A percentile compares a stretch with the other conserved stretches of the same genome.
phyloP scores from a whole-genome alignment of 2,329 filamentous ascomycete genomes.

The Dothistroma septosporum region DNA sequence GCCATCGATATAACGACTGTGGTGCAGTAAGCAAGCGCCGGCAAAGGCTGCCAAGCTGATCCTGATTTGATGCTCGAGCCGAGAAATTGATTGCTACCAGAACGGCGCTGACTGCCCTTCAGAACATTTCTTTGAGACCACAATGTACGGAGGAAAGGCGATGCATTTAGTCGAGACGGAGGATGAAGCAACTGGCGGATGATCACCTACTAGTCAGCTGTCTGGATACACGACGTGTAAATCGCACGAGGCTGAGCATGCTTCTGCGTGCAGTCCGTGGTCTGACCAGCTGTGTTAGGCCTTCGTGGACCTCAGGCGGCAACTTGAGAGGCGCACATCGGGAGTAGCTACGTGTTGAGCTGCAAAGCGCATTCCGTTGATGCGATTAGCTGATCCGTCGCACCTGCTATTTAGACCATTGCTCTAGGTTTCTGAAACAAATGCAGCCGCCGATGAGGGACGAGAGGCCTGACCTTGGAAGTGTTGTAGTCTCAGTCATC shows the following conservation, averaged over 20 bases:
- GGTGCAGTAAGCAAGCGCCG: constrained; percentile 54
- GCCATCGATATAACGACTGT: constrained; percentile 62
- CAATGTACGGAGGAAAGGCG: background rate
- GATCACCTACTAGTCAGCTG: background rate
- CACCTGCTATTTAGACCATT: too few relatives aligned
- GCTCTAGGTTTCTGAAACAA: too few relatives aligned
- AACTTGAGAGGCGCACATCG: background rate
- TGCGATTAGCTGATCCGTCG: too few relatives aligned
- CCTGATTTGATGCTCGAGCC: constrained; percentile 28
- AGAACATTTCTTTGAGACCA: background rate
- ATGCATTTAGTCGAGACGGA: background rate
- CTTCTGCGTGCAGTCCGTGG: background rate
- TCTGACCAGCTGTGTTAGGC: background rate
- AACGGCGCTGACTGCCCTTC: background rate
- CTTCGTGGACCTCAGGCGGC: background rate
- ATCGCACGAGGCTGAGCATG: background rate
- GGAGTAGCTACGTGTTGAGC: background rate
- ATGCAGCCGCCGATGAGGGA: too few relatives aligned
- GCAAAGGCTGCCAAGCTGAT: constrained; percentile 53
- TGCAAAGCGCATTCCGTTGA: background rate
- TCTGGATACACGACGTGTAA: background rate
- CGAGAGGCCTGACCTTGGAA: background rate
- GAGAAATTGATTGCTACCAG: background rate
- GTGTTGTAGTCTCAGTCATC: background rate
- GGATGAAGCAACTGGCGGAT: background rate